A percentile compares a stretch with the other conserved stretches of the same genome.
phyloP scores from a whole-genome alignment of 2,329 filamentous ascomycete genomes.

The Thelonectria olida region DNA sequence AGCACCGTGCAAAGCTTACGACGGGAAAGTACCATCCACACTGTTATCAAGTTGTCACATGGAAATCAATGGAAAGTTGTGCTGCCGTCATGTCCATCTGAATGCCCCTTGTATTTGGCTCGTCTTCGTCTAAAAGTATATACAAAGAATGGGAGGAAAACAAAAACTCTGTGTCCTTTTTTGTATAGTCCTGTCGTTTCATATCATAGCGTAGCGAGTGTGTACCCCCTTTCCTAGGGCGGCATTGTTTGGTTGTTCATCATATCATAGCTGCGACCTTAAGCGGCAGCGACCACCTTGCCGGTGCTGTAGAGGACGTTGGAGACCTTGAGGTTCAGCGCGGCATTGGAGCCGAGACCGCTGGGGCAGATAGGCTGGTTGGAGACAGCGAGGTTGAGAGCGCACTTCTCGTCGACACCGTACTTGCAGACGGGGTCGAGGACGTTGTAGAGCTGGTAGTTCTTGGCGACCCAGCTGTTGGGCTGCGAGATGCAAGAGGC shows the following conservation, averaged over 20 bases:
- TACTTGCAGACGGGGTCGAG: slow-evolving; percentile 58
- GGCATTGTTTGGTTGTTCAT: slow-evolving; percentile 14
- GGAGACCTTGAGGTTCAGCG: slow-evolving; percentile 50
- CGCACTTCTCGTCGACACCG: slow-evolving; percentile 62
- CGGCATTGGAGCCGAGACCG: slow-evolving; percentile 47
- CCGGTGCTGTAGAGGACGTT: slow-evolving; percentile 64
- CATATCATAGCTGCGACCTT: background rate
- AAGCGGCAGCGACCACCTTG: slow-evolving; percentile 39
- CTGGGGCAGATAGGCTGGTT: slow-evolving; percentile 64
- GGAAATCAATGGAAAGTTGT: background rate
- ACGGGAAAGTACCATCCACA: too few relatives aligned
- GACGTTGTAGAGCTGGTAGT: slow-evolving; percentile 64
- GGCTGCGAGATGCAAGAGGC: slow-evolving; percentile 55
- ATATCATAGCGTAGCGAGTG: slow-evolving; percentile 36
- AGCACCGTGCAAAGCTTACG: too few relatives aligned
- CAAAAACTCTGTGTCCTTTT: slow-evolving; percentile 25
- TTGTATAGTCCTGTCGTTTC: slow-evolving; percentile 30
- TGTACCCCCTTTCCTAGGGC: slow-evolving; percentile 29
- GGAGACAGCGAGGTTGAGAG: slow-evolving; percentile 54
- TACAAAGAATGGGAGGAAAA: slow-evolving; percentile 33
- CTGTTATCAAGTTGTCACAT: background rate
- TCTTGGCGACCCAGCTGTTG: slow-evolving; percentile 61
- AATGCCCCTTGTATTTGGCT: slow-evolving; percentile 15
- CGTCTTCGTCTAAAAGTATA: slow-evolving; percentile 22
- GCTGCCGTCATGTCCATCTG: background rate